Conservation (phyloP, 495 filamentous ascomycete genomes). For the Penicillium riverlandense region DNA sequence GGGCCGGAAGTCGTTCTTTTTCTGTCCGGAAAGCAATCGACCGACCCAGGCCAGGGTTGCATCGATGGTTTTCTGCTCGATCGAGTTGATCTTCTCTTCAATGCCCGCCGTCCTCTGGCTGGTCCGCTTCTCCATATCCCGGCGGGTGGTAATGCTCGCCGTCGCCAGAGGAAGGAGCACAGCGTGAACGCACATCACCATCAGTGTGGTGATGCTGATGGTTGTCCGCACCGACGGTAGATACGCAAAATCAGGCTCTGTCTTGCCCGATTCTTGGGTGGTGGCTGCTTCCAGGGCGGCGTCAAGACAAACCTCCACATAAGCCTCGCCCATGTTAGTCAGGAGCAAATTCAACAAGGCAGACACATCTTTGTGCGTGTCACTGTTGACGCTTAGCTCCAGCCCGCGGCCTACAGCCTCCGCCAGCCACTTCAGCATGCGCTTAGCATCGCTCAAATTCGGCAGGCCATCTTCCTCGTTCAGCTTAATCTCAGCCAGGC, state of each 20-base stretch:
- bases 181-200: constrained; percentile 82
- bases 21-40: constrained; percentile 70
- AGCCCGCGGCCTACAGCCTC: constrained; percentile 91
- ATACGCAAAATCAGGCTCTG: constrained; percentile 84
- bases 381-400: constrained; percentile 75
- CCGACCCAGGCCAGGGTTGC: constrained; percentile 71
- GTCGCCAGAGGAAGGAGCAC: constrained; percentile 86
- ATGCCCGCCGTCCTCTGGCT: constrained; percentile 64
- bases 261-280: constrained; percentile 67
- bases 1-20: constrained; percentile 88
- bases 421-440: constrained; percentile 97
- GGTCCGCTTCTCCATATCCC: constrained; percentile 84
- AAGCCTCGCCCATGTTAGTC: constrained; percentile 85
- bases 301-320: constrained; percentile 89
- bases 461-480: constrained; percentile 81
- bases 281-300: constrained; percentile 69
- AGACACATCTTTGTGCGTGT: constrained; percentile 92
- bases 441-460: constrained; percentile 77
- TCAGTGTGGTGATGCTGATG: constrained; percentile 84
- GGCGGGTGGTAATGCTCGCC: constrained; percentile 78
- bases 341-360: constrained; percentile 79
- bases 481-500: constrained; percentile 69
- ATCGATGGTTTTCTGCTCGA: constrained; percentile 82
- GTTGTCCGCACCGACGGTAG: constrained; percentile 69
- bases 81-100: constrained; percentile 81